Evolutionary conservation across 257 asterid genomes (phyloP).

Genomic region (Thymus mandschuricus): DNA sequence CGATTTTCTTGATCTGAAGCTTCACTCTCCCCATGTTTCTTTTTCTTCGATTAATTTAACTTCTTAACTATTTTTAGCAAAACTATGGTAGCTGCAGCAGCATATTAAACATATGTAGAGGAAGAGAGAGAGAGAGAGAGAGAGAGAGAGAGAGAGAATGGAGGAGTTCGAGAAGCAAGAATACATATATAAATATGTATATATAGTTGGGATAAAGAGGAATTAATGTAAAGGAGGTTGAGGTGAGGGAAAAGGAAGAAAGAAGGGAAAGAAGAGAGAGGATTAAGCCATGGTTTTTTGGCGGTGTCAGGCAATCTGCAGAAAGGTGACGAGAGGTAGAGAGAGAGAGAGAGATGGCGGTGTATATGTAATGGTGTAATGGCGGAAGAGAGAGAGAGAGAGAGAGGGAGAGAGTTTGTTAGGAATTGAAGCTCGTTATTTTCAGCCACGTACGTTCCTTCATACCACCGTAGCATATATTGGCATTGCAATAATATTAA

Average conservation of each 20-base stretch:
- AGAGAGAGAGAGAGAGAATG: no score
- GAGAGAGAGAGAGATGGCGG: constrained; percentile 48
- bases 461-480: background rate
- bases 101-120: no score
- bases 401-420: constrained; percentile 14
- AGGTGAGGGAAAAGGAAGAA: background rate
- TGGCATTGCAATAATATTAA: no score
- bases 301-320: constrained; percentile 57
- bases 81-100: no score
- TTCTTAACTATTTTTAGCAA: no score
- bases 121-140: no score
- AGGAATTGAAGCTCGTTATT: constrained; percentile 12
- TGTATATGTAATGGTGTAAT: constrained; percentile 36
- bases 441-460: constrained; percentile 37
- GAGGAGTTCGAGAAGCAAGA: no score
- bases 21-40: constrained; percentile 85
- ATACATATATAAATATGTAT: no score
- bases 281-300: constrained; percentile 43
- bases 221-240: background rate
- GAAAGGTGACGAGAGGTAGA: constrained; percentile 58
- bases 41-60: background rate
- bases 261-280: background rate
- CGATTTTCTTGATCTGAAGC: constrained; percentile 89
- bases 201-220: constrained; percentile 3
- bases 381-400: background rate